phyloP scores from a whole-genome alignment of 2,329 filamentous ascomycete species.

The Sclerotinia trifoliorum region DNA sequence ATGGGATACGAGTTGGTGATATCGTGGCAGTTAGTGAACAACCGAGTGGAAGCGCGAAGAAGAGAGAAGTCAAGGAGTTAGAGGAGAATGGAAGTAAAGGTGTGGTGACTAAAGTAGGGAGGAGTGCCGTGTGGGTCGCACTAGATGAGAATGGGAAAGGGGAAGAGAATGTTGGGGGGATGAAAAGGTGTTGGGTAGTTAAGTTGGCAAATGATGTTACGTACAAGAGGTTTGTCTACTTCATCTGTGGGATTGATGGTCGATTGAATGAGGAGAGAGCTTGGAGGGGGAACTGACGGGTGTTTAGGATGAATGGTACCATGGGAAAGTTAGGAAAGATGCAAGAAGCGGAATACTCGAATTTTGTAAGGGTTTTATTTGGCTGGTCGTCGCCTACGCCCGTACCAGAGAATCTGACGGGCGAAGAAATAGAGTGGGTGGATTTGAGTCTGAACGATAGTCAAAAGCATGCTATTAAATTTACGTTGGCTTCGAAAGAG shows the following conservation, averaged over 20 bases:
- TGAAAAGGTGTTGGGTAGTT: slow-evolving; percentile 57
- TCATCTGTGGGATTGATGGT: not conserved
- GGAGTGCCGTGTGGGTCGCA: slow-evolving; percentile 61
- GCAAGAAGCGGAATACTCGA: slow-evolving; percentile 56
- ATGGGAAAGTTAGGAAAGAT: slow-evolving; percentile 61
- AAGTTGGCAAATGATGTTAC: slow-evolving; percentile 70
- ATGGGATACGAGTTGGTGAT: slow-evolving; percentile 74
- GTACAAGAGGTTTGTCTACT: slow-evolving; percentile 45
- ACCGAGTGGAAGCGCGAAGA: slow-evolving; percentile 57
- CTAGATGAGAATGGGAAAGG: slow-evolving; percentile 62
- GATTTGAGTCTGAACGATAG: slow-evolving; percentile 63
- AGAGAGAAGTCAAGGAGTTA: slow-evolving; percentile 69
- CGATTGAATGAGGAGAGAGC: not conserved
- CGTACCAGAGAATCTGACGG: slow-evolving; percentile 45
- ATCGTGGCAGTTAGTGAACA: slow-evolving; percentile 76
- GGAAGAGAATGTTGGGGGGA: slow-evolving; percentile 42
- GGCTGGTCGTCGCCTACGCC: slow-evolving; percentile 55
- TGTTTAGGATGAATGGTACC: slow-evolving; percentile 59
- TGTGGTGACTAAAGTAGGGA: slow-evolving; percentile 65
- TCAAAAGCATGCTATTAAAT: slow-evolving; percentile 70
- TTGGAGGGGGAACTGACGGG: slow-evolving; percentile 14
- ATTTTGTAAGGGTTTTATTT: slow-evolving; percentile 62
- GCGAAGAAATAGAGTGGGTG: slow-evolving; percentile 58
- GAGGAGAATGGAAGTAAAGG: slow-evolving; percentile 67
- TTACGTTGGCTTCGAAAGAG: slow-evolving; percentile 78